These are phyloP conservation scores for Colletotrichum magnum DNA, from an alignment of 2,329 filamentous ascomycete species.

Conservation along the genomic window DNA sequence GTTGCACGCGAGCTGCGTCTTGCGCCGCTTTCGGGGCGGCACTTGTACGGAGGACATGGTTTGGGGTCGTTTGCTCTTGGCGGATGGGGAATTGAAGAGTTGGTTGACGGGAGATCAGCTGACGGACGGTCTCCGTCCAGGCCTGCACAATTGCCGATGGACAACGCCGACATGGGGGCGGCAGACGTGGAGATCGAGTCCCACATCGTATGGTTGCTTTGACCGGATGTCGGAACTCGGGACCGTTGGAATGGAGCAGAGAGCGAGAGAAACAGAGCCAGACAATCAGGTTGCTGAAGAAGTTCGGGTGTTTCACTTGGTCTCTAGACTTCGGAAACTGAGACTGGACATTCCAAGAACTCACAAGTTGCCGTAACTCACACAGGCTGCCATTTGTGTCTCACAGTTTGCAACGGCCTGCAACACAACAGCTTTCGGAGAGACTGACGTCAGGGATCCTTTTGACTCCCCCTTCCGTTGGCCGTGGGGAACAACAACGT, in stretches of 20 bases:
- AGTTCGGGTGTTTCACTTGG: too few species aligned
- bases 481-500: slow-evolving; percentile 5
- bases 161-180: background rate
- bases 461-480: background rate
- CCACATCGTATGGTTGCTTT: background rate
- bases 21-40: slow-evolving; percentile 20
- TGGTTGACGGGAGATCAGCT: slow-evolving; percentile 7
- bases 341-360: background rate
- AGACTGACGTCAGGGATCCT: background rate
- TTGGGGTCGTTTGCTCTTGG: background rate
- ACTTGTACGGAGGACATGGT: slow-evolving; percentile 14
- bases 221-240: background rate
- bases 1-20: slow-evolving; percentile 24
- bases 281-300: too few species aligned
- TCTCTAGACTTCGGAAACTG: too few species aligned
- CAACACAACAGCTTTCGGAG: too few species aligned
- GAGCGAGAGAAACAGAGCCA: too few species aligned
- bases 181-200: background rate
- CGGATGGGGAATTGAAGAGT: background rate
- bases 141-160: slow-evolving; percentile 1
- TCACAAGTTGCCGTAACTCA: background rate
- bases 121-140: background rate
- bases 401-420: too few species aligned
- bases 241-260: background rate
- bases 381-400: too few species aligned